These are phyloP conservation scores for Sugiyamaella lignohabitans DNA, from an alignment of 805 yeast genomes.

Conservation along the genomic window DNA sequence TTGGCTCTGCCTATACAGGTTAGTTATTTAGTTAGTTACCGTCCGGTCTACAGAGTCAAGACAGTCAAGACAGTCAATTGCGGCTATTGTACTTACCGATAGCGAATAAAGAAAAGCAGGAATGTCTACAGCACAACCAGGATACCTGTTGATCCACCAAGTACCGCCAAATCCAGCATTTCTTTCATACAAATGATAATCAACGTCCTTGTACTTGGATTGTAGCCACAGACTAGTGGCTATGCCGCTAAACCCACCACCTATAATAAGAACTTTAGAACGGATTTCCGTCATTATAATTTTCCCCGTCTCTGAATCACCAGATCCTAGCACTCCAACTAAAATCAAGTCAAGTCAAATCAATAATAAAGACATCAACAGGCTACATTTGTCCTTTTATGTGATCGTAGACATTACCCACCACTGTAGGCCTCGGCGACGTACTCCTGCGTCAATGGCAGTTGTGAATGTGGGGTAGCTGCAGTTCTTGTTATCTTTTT, in stretches of 20 bases:
- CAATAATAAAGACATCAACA: too few species aligned
- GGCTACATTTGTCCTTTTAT: too few species aligned
- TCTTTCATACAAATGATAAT: conserved; percentile 14
- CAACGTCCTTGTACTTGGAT: conserved; percentile 1
- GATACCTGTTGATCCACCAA: conserved; percentile 21
- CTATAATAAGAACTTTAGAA: conserved; percentile 8
- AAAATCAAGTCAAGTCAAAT: too few species aligned
- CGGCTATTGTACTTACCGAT: conserved; percentile 1
- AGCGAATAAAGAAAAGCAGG: conserved; percentile 21
- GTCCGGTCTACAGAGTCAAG: too few species aligned
- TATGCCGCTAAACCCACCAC: conserved; percentile 14
- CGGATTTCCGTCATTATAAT: background rate
- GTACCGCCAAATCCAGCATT: conserved; percentile 20
- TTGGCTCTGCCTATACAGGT: conserved; percentile 11
- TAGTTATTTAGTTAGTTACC: background rate
- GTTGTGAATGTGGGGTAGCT: too few species aligned
- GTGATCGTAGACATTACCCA: too few species aligned
- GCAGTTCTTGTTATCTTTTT: too few species aligned
- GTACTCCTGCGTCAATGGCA: too few species aligned
- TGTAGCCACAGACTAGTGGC: conserved; percentile 5
- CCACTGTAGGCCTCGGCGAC: too few species aligned
- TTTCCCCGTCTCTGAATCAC: too few species aligned
- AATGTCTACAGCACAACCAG: conserved; percentile 20
- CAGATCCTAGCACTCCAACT: too few species aligned
- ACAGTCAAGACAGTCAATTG: too few species aligned